phyloP scores from a whole-genome alignment of 2,329 filamentous ascomycete genomes.

The Juglanconis sp. region DNA sequence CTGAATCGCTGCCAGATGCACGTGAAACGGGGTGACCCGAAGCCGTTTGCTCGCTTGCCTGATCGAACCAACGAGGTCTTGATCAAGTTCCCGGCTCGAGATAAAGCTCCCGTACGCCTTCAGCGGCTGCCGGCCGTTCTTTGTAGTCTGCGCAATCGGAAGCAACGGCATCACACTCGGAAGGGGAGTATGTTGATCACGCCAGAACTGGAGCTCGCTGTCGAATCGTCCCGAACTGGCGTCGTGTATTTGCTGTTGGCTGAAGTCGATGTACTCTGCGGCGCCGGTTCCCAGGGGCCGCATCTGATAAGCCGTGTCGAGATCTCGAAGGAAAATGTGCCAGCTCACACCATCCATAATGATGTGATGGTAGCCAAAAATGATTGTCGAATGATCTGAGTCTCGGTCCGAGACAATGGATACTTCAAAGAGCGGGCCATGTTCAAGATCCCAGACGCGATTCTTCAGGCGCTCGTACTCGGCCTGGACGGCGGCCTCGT shows the following conservation, averaged over 20 bases:
- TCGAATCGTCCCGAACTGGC: neutral
- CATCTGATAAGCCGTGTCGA: slow-evolving; percentile 3
- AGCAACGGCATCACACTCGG: no score
- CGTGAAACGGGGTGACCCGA: slow-evolving; percentile 34
- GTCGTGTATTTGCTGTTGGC: neutral
- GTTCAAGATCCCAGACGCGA: slow-evolving; percentile 36
- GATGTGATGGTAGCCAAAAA: slow-evolving; percentile 29
- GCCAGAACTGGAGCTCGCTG: slow-evolving; percentile 3
- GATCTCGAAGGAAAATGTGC: slow-evolving; percentile 1
- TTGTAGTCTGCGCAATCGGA: no score
- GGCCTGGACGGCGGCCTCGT: slow-evolving; percentile 20
- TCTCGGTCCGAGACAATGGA: no score
- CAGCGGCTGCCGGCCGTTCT: no score
- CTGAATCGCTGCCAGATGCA: slow-evolving; percentile 40
- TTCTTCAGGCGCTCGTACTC: slow-evolving; percentile 23
- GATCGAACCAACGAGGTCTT: neutral
- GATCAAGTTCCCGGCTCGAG: neutral
- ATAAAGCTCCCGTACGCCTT: neutral
- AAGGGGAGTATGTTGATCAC: neutral
- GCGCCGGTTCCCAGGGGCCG: neutral
- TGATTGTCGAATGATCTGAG: no score
- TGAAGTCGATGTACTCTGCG: slow-evolving; percentile 4
- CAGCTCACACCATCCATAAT: slow-evolving; percentile 8
- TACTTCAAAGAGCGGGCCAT: no score
- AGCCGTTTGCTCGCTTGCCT: neutral